Evolutionary conservation across 805 yeast species (phyloP).

Genomic region (Debaryomyces prosopidis): DNA sequence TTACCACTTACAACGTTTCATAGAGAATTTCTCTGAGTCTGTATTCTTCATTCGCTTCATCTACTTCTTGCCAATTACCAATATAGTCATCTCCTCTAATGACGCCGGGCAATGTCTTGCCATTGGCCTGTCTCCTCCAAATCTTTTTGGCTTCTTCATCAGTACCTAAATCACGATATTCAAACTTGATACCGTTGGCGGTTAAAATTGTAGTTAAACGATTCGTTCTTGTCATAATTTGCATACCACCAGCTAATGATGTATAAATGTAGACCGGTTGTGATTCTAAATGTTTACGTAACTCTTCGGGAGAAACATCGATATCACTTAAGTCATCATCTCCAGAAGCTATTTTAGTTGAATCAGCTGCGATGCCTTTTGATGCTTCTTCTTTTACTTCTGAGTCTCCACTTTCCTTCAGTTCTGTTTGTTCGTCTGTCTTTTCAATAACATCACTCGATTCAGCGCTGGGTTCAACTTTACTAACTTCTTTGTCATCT

Average conservation of each 20-base stretch:
- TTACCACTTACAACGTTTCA: slow-evolving; percentile 49
- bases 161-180: slow-evolving; percentile 79
- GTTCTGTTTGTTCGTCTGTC: slow-evolving; percentile 5
- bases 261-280: slow-evolving; percentile 76
- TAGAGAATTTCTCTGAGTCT: slow-evolving; percentile 62
- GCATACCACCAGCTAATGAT: slow-evolving; percentile 85
- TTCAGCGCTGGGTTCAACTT: slow-evolving; percentile 1
- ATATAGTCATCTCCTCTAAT: slow-evolving; percentile 80
- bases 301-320: slow-evolving; percentile 42
- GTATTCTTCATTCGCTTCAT: slow-evolving; percentile 82
- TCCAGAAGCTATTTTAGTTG: neutral
- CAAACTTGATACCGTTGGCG: slow-evolving; percentile 69
- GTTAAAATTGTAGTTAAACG: slow-evolving; percentile 70
- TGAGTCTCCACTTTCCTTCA: neutral
- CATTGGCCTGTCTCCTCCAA: slow-evolving; percentile 76
- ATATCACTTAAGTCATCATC: slow-evolving; percentile 24
- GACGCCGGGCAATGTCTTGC: slow-evolving; percentile 79
- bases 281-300: slow-evolving; percentile 43
- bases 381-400: neutral
- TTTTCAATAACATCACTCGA: slow-evolving; percentile 8
- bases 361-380: neutral
- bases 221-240: slow-evolving; percentile 75
- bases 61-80: slow-evolving; percentile 84
- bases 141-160: slow-evolving; percentile 82
- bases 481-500: slow-evolving; percentile 4